A percentile compares a stretch with the other conserved stretches of the same genome.
Evolutionary conservation across 768 basidiomycete genomes (phyloP).

Genomic region (Pilatotrama ljubarskyi): DNA sequence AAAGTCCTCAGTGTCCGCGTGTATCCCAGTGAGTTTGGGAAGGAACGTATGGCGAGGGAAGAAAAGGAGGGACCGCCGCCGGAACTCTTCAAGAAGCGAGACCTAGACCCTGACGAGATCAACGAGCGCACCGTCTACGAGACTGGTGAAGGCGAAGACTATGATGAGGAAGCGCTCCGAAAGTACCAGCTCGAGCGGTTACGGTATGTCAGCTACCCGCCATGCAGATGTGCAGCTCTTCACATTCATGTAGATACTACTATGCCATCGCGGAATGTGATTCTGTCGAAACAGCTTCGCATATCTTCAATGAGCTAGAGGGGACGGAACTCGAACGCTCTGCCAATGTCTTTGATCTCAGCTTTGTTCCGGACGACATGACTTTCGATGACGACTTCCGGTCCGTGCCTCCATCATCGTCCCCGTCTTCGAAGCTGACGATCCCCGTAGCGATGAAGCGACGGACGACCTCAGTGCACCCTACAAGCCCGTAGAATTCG

Average conservation of each 20-base stretch:
- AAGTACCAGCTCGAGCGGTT: conserved; percentile 92
- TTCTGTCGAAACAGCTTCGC: conserved; percentile 68
- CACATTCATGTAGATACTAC: conserved; percentile 65
- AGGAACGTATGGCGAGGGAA: conserved; percentile 80
- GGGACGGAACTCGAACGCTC: conserved; percentile 96
- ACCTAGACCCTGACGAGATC: conserved; percentile 52
- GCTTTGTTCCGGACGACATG: conserved; percentile 92
- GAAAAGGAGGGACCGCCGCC: conserved; percentile 88
- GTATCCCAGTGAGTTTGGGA: conserved; percentile 94
- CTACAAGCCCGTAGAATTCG: conserved; percentile 84
- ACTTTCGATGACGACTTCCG: conserved; percentile 74
- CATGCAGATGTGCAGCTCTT: background rate
- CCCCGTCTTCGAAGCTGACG: background rate
- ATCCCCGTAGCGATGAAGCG: conserved; percentile 72
- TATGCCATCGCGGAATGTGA: conserved; percentile 95
- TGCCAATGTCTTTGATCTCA: conserved; percentile 93
- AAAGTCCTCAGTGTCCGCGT: conserved; percentile 75
- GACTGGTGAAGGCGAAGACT: conserved; percentile 70
- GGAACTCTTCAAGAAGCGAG: conserved; percentile 72
- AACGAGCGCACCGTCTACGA: conserved; percentile 67
- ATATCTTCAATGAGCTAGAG: conserved; percentile 84
- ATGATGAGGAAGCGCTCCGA: conserved; percentile 84
- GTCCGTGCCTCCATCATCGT: conserved; percentile 39
- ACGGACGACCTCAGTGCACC: conserved; percentile 56
- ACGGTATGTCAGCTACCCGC: conserved; percentile 51